These are phyloP conservation scores for Salpingoeca rosetta DNA, from an alignment of 78 protist genomes.

Conservation along the genomic window DNA sequence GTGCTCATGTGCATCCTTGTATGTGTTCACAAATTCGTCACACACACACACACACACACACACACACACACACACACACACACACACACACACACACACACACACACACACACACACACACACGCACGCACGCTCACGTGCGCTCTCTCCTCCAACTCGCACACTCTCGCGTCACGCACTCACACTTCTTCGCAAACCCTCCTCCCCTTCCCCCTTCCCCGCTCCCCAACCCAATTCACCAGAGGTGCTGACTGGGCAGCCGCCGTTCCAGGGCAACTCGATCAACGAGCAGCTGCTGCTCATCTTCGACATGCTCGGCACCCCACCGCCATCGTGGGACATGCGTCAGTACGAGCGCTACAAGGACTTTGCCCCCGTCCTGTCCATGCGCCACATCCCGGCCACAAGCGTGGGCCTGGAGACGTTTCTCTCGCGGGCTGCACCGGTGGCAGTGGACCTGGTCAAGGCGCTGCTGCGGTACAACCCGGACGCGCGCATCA, in stretches of 20 bases:
- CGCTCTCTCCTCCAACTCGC: too few species aligned
- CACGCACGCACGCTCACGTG: too few species aligned
- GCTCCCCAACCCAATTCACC: slow-evolving; percentile 59
- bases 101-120: too few species aligned
- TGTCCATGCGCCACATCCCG: slow-evolving; percentile 88
- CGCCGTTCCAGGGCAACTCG: slow-evolving; percentile 92
- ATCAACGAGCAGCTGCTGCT: slow-evolving; percentile 83
- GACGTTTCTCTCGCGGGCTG: not conserved
- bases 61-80: too few species aligned
- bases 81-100: too few species aligned
- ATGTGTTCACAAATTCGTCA: too few species aligned
- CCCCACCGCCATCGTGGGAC: slow-evolving; percentile 94
- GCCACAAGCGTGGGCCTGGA: not conserved
- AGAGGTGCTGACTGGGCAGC: slow-evolving; percentile 65
- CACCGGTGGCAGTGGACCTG: slow-evolving; percentile 18
- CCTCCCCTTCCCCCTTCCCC: slow-evolving; percentile 86
- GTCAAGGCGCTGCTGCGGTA: not conserved
- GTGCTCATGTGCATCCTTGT: too few species aligned
- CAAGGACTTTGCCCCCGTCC: slow-evolving; percentile 68
- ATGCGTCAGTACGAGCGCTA: slow-evolving; percentile 90
- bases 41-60: too few species aligned
- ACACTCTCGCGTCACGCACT: slow-evolving; percentile 68
- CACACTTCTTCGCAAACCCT: slow-evolving; percentile 76
- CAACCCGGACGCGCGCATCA: slow-evolving; percentile 61
- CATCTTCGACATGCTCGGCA: slow-evolving; percentile 85